These are phyloP conservation scores for Talaromyces amestolkiae DNA, from an alignment of 2,329 filamentous ascomycete genomes.

Conservation along the genomic window DNA sequence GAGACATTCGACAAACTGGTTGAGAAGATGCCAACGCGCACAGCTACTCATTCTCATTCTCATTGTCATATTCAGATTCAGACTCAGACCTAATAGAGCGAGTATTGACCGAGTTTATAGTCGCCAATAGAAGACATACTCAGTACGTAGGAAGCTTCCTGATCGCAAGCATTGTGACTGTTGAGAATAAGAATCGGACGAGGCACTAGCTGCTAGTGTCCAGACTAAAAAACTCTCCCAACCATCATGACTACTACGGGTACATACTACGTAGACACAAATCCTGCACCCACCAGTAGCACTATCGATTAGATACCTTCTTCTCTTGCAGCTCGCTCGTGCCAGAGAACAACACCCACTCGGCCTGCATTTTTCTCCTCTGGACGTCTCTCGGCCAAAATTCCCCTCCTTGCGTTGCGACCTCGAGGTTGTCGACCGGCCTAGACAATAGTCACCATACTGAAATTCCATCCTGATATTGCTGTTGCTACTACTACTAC, in stretches of 20 bases:
- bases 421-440: neutral
- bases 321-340: conserved; percentile 1
- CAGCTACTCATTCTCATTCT: too few species aligned
- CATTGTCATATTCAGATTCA: neutral
- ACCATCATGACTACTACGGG: neutral
- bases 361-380: neutral
- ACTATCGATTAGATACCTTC: neutral
- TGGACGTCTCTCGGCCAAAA: neutral
- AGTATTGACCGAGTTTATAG: neutral
- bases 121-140: neutral
- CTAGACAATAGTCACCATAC: neutral
- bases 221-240: neutral
- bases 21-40: neutral
- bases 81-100: neutral
- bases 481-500: too few species aligned
- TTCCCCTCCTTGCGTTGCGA: conserved; percentile 16
- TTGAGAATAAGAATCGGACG: neutral
- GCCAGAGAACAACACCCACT: neutral
- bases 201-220: neutral
- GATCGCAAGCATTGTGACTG: neutral
- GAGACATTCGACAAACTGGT: neutral
- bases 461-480: too few species aligned
- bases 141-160: neutral
- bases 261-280: neutral
- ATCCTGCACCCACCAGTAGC: neutral